phyloP scores from a whole-genome alignment of 768 basidiomycete species.

The Auriscalpium vulgare region DNA sequence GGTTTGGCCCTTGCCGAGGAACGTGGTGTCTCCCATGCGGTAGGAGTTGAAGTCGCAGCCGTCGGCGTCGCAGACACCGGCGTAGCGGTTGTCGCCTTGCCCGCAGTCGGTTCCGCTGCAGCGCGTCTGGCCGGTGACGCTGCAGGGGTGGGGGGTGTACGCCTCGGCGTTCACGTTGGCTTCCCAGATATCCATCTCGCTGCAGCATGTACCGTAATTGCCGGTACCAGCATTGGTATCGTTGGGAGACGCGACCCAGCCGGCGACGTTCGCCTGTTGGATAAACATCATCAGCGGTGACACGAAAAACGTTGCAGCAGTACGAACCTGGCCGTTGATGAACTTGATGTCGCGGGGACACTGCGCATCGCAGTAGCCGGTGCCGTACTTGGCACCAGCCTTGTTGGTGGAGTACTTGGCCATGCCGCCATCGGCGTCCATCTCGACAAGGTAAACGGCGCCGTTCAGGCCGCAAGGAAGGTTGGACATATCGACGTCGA shows the following conservation, averaged over 20 bases:
- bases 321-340: constrained; percentile 43
- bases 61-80: constrained; percentile 42
- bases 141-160: constrained; percentile 46
- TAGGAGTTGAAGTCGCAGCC: constrained; percentile 59
- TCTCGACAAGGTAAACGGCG: constrained; percentile 52
- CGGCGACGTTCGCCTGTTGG: constrained; percentile 37
- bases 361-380: constrained; percentile 63
- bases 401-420: constrained; percentile 42
- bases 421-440: constrained; percentile 50
- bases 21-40: constrained; percentile 40
- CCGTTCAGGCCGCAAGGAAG: constrained; percentile 54
- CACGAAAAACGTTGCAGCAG: neutral
- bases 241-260: constrained; percentile 30
- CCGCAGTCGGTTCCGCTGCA: constrained; percentile 36
- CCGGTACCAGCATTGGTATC: constrained; percentile 41
- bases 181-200: constrained; percentile 56
- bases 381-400: constrained; percentile 53
- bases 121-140: constrained; percentile 28
- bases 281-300: neutral
- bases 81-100: constrained; percentile 24
- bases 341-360: constrained; percentile 54
- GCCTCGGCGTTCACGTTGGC: constrained; percentile 46
- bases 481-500: constrained; percentile 52
- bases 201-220: constrained; percentile 42
- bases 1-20: constrained; percentile 37